Percentiles rank a stretch among this genome's conserved stretches.
These are phyloP conservation scores for Geranium brycei DNA, from an alignment of 345 rosid species.

Conservation along the genomic window DNA sequence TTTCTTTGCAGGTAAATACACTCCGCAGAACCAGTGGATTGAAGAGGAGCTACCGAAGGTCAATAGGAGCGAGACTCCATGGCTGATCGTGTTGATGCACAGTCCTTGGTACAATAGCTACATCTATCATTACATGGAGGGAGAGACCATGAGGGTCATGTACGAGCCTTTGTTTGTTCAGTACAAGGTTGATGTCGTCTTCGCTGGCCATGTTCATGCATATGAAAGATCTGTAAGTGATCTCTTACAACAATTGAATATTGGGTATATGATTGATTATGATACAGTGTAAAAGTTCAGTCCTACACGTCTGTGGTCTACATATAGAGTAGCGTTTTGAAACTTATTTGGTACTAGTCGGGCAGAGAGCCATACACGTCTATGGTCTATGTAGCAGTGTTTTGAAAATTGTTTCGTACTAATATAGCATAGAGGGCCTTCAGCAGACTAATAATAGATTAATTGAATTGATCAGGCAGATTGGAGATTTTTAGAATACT, in stretches of 20 bases:
- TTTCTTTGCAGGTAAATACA: conserved; percentile 37
- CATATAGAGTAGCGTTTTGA: no score
- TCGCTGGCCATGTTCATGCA: conserved; percentile 55
- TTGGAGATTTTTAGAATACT: no score
- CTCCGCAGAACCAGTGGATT: conserved; percentile 49
- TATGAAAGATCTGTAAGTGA: conserved; percentile 43
- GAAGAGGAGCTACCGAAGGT: conserved; percentile 32
- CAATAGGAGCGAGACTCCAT: conserved; percentile 41
- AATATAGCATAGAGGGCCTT: no score
- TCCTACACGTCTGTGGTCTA: no score
- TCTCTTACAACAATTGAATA: no score
- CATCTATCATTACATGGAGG: conserved; percentile 41
- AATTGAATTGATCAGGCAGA: no score
- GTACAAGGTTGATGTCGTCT: conserved; percentile 34
- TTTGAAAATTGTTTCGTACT: no score
- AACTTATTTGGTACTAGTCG: no score
- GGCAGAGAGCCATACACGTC: no score
- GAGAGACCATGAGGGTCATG: conserved; percentile 43
- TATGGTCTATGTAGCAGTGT: no score
- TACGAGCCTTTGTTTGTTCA: conserved; percentile 38
- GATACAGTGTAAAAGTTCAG: neutral
- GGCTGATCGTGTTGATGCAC: conserved; percentile 49
- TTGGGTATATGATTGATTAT: neutral
- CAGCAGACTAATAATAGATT: no score
- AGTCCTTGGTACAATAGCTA: conserved; percentile 38